These are phyloP conservation scores for Verticillium isaacii DNA, from an alignment of 2,329 filamentous ascomycete genomes.

Conservation along the genomic window DNA sequence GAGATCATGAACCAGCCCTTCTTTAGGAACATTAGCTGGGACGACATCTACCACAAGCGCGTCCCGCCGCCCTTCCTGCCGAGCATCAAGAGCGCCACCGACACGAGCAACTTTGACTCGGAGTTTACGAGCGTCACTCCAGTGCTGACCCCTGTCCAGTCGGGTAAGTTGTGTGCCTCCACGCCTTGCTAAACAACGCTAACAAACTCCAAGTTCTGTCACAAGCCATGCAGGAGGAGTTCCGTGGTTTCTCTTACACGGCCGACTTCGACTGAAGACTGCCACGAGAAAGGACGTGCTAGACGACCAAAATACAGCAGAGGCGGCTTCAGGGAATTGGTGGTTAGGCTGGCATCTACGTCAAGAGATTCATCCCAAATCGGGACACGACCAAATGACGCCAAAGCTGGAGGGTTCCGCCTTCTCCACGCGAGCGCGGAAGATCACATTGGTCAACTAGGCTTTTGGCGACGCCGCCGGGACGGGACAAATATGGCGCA, in stretches of 20 bases:
- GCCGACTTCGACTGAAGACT: conserved; percentile 71
- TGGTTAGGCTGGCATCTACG: background rate
- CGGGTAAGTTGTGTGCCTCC: conserved; percentile 60
- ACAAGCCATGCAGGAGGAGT: conserved; percentile 99
- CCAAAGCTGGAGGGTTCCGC: background rate
- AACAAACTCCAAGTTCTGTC: conserved; percentile 65
- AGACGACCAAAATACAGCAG: background rate
- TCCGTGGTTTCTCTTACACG: conserved; percentile 97
- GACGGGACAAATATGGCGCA: background rate
- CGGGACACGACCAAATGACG: background rate
- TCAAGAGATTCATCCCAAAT: background rate
- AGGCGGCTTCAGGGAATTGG: background rate
- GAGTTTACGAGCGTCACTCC: conserved; percentile 98
- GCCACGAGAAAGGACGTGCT: background rate
- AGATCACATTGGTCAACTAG: background rate
- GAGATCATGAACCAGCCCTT: conserved; percentile 99
- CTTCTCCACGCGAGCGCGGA: background rate
- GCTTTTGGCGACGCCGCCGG: background rate
- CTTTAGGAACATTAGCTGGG: conserved; percentile 97
- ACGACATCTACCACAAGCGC: conserved; percentile 95
- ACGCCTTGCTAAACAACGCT: background rate
- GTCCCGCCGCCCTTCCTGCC: conserved; percentile 86
- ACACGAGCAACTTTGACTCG: conserved; percentile 99
- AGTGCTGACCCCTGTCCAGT: conserved; percentile 93
- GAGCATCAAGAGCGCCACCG: conserved; percentile 82